phyloP scores from a whole-genome alignment of 257 asterid species.

The Petunia secreta region DNA sequence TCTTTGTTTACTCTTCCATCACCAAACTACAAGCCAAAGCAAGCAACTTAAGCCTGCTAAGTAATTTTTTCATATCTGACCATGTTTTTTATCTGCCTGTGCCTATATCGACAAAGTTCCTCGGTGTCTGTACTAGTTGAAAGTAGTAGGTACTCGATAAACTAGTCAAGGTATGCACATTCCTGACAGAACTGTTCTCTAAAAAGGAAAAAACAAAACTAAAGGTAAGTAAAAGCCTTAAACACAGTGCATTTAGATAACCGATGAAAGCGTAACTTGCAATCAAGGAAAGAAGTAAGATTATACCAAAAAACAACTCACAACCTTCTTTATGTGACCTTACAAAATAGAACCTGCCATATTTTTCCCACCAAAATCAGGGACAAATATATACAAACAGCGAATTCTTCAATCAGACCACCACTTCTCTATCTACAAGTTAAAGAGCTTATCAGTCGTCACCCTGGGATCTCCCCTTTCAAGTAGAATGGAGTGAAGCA shows the following conservation, averaged over 20 bases:
- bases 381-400: conserved; percentile 29
- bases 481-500: background rate
- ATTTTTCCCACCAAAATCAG: conserved; percentile 21
- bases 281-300: background rate
- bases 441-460: conserved; percentile 29
- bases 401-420: conserved; percentile 28
- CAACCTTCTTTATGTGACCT: conserved; percentile 20
- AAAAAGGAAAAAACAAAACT: too few relatives aligned
- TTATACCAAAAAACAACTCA: conserved; percentile 7
- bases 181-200: too few relatives aligned
- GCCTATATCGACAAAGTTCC: too few relatives aligned
- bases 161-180: too few relatives aligned
- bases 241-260: background rate
- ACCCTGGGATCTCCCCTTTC: conserved; percentile 26
- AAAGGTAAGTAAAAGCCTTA: background rate
- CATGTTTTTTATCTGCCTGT: too few relatives aligned
- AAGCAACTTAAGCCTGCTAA: background rate
- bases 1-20: background rate
- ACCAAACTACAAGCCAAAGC: background rate
- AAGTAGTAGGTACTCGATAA: too few relatives aligned
- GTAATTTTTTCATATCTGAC: too few relatives aligned
- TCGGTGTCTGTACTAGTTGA: too few relatives aligned
- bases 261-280: background rate
- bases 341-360: conserved; percentile 28
- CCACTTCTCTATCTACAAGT: conserved; percentile 46